A percentile compares a stretch with the other conserved stretches of the same genome.
These are phyloP conservation scores for Kalaharituber pfeilii DNA, from an alignment of 2,329 filamentous ascomycete species.

Conservation along the genomic window DNA sequence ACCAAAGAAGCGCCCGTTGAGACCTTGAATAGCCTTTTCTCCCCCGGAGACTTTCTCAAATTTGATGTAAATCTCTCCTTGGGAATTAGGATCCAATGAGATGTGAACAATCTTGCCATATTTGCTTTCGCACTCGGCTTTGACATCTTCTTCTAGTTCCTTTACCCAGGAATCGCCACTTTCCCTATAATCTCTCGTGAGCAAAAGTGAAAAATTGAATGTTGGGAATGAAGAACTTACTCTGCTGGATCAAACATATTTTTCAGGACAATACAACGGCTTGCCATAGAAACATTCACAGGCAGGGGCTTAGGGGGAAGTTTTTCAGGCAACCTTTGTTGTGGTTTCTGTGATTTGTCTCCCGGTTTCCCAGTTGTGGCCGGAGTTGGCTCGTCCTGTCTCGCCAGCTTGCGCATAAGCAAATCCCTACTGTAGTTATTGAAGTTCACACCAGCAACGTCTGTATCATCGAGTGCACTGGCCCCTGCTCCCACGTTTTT, in stretches of 20 bases:
- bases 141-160: conserved; percentile 85
- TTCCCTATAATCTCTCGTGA: conserved; percentile 51
- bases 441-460: conserved; percentile 97
- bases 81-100: conserved; percentile 77
- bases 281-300: conserved; percentile 78
- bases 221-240: conserved; percentile 43
- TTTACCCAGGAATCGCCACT: conserved; percentile 78
- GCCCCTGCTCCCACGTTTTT: conserved; percentile 65
- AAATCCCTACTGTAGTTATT: conserved; percentile 98
- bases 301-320: conserved; percentile 45
- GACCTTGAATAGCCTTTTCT: conserved; percentile 91
- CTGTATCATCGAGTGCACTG: conserved; percentile 89
- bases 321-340: conserved; percentile 16
- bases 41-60: conserved; percentile 91
- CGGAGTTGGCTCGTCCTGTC: conserved; percentile 64
- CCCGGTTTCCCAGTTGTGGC: conserved; percentile 32
- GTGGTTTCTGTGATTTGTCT: conserved; percentile 12
- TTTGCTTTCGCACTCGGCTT: conserved; percentile 78
- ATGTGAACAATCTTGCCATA: conserved; percentile 98
- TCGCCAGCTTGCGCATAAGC: conserved; percentile 94
- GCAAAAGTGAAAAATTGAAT: conserved; percentile 4
- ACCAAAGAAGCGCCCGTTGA: conserved; percentile 93
- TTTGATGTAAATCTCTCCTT: conserved; percentile 95
- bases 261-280: conserved; percentile 79
- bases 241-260: conserved; percentile 89